Evolutionary conservation across 345 rosid genomes (phyloP).

Genomic region (Linum usitatissimum): DNA sequence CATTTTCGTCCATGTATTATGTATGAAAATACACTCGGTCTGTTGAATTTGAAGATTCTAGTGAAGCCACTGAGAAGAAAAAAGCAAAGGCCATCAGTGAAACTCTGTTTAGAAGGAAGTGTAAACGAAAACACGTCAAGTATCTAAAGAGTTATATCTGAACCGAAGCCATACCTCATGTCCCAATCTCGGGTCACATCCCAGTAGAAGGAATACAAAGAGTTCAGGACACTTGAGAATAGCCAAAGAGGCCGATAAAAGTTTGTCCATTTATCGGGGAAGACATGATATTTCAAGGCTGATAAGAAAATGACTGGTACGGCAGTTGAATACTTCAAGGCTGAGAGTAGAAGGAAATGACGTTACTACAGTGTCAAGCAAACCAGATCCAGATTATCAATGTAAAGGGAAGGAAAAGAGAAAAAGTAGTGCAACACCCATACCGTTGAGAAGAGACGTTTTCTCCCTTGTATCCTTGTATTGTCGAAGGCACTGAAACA

Average conservation of each 20-base stretch:
- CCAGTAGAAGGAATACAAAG: conserved; percentile 91
- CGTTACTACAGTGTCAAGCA: conserved; percentile 14
- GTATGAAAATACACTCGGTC: conserved; percentile 41
- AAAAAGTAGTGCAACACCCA: not conserved
- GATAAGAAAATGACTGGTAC: conserved; percentile 93
- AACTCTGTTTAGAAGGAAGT: not conserved
- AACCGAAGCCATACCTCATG: conserved; percentile 45
- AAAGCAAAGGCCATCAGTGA: conserved; percentile 1
- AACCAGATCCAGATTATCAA: not conserved
- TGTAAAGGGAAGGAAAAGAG: not conserved
- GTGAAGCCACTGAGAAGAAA: conserved; percentile 53
- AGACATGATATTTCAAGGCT: conserved; percentile 80
- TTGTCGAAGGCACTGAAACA: conserved; percentile 89
- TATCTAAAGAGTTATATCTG: not conserved
- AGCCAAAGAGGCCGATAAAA: conserved; percentile 91
- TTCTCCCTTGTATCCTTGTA: conserved; percentile 77
- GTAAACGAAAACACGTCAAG: not conserved
- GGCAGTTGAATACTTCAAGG: conserved; percentile 79
- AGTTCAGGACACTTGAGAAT: conserved; percentile 63
- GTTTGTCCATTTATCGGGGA: conserved; percentile 64
- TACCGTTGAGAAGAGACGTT: conserved; percentile 75
- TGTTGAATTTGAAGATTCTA: conserved; percentile 69
- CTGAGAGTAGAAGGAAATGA: conserved; percentile 43
- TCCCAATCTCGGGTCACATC: conserved; percentile 94
- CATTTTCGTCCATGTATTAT: conserved; percentile 62